phyloP scores from a whole-genome alignment of 169 alveolate species.

The Perkinsus marinus region DNA sequence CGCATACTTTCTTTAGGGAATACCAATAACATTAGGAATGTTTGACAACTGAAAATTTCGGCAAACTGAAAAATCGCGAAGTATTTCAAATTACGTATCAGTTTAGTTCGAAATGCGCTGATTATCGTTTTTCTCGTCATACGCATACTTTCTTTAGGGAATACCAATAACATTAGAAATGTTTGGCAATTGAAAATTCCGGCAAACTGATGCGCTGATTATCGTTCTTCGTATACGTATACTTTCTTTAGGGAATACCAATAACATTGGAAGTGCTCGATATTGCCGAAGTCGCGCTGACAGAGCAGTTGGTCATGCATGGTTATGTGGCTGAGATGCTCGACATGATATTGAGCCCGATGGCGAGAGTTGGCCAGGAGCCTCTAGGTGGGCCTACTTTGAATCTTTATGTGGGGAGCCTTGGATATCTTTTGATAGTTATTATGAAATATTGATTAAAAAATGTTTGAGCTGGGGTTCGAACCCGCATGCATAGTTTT shows the following conservation, averaged over 20 bases:
- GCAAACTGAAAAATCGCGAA: too few species aligned
- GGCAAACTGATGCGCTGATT: too few species aligned
- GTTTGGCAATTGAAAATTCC: too few species aligned
- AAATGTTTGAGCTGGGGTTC: too few species aligned
- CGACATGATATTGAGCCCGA: conserved; percentile 27
- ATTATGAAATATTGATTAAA: too few species aligned
- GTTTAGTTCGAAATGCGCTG: too few species aligned
- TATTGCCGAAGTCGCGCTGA: background rate
- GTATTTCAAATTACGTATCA: too few species aligned
- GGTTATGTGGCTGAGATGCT: conserved; percentile 19
- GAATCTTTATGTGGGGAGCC: too few species aligned
- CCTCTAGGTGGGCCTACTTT: conserved; percentile 7
- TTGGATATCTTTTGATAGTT: too few species aligned
- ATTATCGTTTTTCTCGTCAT: too few species aligned
- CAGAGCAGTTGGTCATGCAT: background rate
- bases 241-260: background rate
- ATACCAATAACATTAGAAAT: background rate
- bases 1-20: background rate
- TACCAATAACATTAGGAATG: background rate
- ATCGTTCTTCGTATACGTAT: background rate
- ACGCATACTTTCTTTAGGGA: background rate
- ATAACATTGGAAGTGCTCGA: background rate
- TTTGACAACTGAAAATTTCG: too few species aligned
- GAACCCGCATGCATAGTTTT: too few species aligned
- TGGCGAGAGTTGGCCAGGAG: conserved; percentile 20